These are phyloP conservation scores for Schizonepeta tenuifolia DNA, from an alignment of 257 asterid genomes.

Conservation along the genomic window DNA sequence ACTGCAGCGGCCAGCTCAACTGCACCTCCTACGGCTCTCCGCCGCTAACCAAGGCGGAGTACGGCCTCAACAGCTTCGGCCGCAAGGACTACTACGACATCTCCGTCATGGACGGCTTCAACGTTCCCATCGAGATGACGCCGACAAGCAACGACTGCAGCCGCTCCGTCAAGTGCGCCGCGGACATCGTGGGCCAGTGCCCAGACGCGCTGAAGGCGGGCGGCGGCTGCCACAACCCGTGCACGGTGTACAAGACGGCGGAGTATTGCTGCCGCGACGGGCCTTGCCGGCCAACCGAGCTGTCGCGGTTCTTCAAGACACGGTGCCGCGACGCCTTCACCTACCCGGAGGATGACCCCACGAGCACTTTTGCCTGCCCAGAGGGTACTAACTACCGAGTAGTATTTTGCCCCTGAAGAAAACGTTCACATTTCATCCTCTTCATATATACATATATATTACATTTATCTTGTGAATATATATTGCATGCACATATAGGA, in stretches of 20 bases:
- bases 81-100: slow-evolving; percentile 49
- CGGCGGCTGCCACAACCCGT: slow-evolving; percentile 78
- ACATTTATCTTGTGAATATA: too few relatives aligned
- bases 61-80: slow-evolving; percentile 48
- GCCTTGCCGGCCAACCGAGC: slow-evolving; percentile 52
- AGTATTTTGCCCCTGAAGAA: slow-evolving; percentile 50
- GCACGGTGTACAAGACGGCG: slow-evolving; percentile 59
- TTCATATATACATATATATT: too few relatives aligned
- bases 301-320: slow-evolving; percentile 61
- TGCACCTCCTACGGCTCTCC: slow-evolving; percentile 46
- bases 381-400: slow-evolving; percentile 49
- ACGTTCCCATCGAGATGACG: slow-evolving; percentile 42
- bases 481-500: too few relatives aligned
- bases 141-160: slow-evolving; percentile 50
- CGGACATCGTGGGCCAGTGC: slow-evolving; percentile 56
- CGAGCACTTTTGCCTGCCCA: slow-evolving; percentile 57
- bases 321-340: slow-evolving; percentile 66
- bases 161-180: slow-evolving; percentile 46
- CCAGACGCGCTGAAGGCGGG: slow-evolving; percentile 48
- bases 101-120: slow-evolving; percentile 54
- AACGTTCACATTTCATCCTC: too few relatives aligned
- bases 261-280: slow-evolving; percentile 68
- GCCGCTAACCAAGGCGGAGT: slow-evolving; percentile 52
- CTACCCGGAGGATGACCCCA: slow-evolving; percentile 58
- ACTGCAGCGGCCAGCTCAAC: slow-evolving; percentile 49